Base-by-base conservation (phyloP, 768 basidiomycete genomes). In the Solioccasus polychromus region DNA sequence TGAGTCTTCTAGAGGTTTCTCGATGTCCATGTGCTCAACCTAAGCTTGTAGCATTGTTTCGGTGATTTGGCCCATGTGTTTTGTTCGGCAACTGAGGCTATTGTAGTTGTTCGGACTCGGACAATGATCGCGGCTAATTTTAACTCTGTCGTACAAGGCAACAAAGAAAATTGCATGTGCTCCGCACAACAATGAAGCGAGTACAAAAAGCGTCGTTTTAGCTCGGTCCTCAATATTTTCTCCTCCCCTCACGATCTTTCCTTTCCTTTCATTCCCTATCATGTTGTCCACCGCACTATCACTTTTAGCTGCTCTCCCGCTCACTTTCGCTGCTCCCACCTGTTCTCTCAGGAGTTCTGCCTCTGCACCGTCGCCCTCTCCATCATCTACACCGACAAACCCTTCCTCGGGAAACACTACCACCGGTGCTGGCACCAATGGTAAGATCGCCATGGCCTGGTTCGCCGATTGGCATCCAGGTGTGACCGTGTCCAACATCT, bases 401-500 rank as follows among this genome's bases (percentile, higher is more conserved):
- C 17, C 53, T 15, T 28, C 53, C 10, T 14, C 62, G 1, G 52
- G 52, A 3, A 54, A 48, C 35, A 29, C 53, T 3, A 42, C 60
- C 28, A 48, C 54, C 1, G 49, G 55, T 44, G 53, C 54, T 15
- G 59, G 57, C 54, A 53, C 60, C 53, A 55, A 22, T 48, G 58
- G 63, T 5, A 50, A 36, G 39, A 69, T 83, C 14, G 71, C 81
- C n/a, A 68, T 77, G 37, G 72, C 80, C 14, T 89, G 86, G 85
- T 87, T 73, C 54, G 79, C 85, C 23, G 79, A 81, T 35, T 90
- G 80, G 80, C 80, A 84, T 58, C 62, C 76, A 20, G 52, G 64
- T 25, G 68, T 66, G 1, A 68, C 76, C 1, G 68, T 83, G 22
- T 66, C 71, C 20, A 68, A 76, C 32, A 71, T 90, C 53, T 71